A percentile compares a stretch with the other conserved stretches of the same genome.
Evolutionary conservation across 1,284 basidiomycete species (phyloP).

Genomic region (Schizophyllum commune): DNA sequence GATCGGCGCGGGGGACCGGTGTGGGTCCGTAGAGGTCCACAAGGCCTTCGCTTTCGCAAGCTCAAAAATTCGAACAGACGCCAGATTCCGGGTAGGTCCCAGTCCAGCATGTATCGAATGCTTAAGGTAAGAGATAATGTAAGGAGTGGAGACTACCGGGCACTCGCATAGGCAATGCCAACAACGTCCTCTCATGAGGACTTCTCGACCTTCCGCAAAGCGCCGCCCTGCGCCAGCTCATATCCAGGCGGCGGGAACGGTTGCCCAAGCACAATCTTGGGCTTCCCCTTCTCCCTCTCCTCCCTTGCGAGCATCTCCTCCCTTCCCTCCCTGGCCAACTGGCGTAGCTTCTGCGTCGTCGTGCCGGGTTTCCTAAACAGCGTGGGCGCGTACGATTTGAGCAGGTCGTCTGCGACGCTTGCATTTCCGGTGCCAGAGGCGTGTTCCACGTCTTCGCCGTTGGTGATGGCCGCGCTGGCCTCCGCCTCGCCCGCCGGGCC

Average conservation of each 20-base stretch:
- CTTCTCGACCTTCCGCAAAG: not conserved
- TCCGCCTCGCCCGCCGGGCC: constrained; percentile 12
- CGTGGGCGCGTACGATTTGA: not conserved
- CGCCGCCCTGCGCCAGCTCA: not conserved
- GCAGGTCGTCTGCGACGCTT: not conserved
- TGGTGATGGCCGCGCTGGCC: constrained; percentile 7
- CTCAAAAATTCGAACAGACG: too few species aligned
- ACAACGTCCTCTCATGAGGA: too few species aligned
- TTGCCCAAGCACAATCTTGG: constrained; percentile 30
- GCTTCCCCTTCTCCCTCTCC: constrained; percentile 22
- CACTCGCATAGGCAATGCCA: too few species aligned
- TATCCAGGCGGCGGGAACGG: not conserved
- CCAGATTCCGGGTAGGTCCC: too few species aligned
- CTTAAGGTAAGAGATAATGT: not conserved
- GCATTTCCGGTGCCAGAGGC: constrained; percentile 11
- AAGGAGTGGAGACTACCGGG: not conserved
- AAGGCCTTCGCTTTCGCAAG: too few species aligned
- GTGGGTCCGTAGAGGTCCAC: too few species aligned
- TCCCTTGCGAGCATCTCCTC: constrained; percentile 22
- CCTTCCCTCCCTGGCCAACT: constrained; percentile 29
- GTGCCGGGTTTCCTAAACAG: constrained; percentile 18
- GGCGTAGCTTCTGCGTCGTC: constrained; percentile 24
- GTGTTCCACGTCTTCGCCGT: not conserved
- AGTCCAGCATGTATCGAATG: not conserved
- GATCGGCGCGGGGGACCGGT: not conserved